Evolutionary conservation across 176 grass and related monocot species (phyloP).

Genomic region (Cocos nucifera): DNA sequence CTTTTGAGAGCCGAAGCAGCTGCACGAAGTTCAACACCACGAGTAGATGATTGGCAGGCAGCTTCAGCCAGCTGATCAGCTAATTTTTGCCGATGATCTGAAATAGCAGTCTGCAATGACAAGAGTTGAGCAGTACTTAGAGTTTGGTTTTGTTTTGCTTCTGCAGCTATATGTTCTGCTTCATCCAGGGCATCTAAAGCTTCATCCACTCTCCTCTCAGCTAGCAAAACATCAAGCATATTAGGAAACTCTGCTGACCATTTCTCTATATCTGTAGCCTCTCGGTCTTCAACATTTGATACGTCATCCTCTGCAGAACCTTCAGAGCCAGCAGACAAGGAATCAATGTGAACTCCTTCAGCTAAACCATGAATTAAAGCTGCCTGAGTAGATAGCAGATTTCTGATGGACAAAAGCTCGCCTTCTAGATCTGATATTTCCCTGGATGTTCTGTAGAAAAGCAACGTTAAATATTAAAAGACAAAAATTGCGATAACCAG

Average conservation of each 20-base stretch:
- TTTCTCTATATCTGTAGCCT: constrained; percentile 82
- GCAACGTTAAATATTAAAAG: no score
- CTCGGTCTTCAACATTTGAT: constrained; percentile 59
- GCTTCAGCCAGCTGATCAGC: constrained; percentile 90
- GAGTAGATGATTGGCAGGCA: constrained; percentile 81
- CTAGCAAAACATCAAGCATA: constrained; percentile 78
- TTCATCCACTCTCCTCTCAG: constrained; percentile 88
- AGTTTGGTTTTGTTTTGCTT: constrained; percentile 44
- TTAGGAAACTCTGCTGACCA: constrained; percentile 86
- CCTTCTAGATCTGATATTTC: constrained; percentile 98
- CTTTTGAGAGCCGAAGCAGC: constrained; percentile 93
- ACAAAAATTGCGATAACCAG: not conserved
- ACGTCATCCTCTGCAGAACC: constrained; percentile 37
- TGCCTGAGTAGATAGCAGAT: constrained; percentile 73
- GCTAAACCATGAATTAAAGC: constrained; percentile 72
- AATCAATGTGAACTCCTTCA: constrained; percentile 77
- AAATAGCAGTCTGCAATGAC: constrained; percentile 41
- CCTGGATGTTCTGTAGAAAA: constrained; percentile 65
- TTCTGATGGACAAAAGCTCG: constrained; percentile 83
- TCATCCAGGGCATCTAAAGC: constrained; percentile 82
- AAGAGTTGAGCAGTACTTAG: constrained; percentile 40
- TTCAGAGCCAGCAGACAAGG: constrained; percentile 43
- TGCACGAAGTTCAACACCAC: constrained; percentile 90
- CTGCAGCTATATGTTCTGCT: constrained; percentile 50
- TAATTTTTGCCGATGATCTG: constrained; percentile 63